Conservation (phyloP, 73 alveolate genomes). For the Stentor roeselii region DNA sequence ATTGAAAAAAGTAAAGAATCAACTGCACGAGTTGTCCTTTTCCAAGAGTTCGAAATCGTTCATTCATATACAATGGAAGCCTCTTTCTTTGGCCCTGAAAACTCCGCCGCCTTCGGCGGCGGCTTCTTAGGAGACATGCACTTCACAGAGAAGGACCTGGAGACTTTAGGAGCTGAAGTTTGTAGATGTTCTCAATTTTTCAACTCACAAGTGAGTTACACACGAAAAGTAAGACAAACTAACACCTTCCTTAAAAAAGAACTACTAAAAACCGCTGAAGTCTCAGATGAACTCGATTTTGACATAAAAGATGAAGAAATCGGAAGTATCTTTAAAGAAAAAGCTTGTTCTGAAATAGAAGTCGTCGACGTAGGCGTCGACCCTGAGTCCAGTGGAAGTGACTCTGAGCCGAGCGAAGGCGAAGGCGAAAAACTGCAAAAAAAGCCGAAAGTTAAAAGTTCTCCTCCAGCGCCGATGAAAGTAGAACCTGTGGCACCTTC, state of each 20-base stretch:
- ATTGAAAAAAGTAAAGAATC: slow-evolving; percentile 91
- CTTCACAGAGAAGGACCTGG: neutral
- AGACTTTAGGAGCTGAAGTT: slow-evolving; percentile 2
- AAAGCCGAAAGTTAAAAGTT: no score
- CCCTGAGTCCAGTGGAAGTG: slow-evolving; percentile 8
- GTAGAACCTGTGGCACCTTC: neutral
- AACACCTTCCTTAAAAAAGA: neutral
- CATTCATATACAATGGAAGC: slow-evolving; percentile 90
- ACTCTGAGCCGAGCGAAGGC: slow-evolving; percentile 15
- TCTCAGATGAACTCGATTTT: neutral
- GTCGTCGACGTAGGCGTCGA: neutral
- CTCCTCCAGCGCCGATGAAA: neutral
- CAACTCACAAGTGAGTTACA: neutral
- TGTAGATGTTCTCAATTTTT: neutral
- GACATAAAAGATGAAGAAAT: neutral
- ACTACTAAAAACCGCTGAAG: neutral
- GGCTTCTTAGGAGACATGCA: neutral
- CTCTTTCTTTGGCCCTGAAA: slow-evolving; percentile 93
- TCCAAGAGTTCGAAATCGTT: slow-evolving; percentile 82
- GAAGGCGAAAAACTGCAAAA: neutral
- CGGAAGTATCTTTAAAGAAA: neutral
- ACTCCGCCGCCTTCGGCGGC: slow-evolving; percentile 15
- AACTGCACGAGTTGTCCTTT: slow-evolving; percentile 89
- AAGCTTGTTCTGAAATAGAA: neutral
- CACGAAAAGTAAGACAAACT: neutral